Percentiles rank a stretch among this genome's conserved stretches.
phyloP scores from a whole-genome alignment of 805 yeast genomes.

The Candida hungchunana region DNA sequence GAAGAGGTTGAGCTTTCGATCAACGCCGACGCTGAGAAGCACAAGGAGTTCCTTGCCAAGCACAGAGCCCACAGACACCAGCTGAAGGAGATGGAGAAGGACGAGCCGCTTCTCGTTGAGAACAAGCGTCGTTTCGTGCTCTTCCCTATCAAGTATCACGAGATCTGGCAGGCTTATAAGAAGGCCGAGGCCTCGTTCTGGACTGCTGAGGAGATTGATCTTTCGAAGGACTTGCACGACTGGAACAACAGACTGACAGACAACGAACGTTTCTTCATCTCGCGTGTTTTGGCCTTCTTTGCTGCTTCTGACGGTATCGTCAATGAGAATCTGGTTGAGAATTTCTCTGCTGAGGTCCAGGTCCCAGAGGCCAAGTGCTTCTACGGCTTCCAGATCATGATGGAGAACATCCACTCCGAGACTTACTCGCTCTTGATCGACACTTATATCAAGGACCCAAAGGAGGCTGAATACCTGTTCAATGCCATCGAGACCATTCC shows the following conservation, averaged over 20 bases:
- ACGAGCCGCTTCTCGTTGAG: conserved; percentile 84
- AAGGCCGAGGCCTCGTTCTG: conserved; percentile 99
- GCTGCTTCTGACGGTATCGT: conserved; percentile 99
- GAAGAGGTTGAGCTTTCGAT: conserved; percentile 17
- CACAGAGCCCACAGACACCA: conserved; percentile 71
- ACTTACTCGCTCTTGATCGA: conserved; percentile 94
- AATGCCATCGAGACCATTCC: conserved; percentile 97
- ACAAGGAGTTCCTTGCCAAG: conserved; percentile 50
- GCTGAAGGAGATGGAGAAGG: conserved; percentile 71
- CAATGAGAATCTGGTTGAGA: conserved; percentile 95
- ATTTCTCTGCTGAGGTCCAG: conserved; percentile 96
- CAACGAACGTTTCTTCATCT: conserved; percentile 88
- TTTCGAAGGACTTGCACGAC: conserved; percentile 85
- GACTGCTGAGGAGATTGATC: conserved; percentile 98
- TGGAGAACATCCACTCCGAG: conserved; percentile 98
- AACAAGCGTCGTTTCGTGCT: conserved; percentile 86
- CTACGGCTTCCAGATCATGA: conserved; percentile 99
- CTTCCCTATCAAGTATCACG: conserved; percentile 95
- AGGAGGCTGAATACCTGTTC: conserved; percentile 84
- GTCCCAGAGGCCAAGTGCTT: conserved; percentile 97
- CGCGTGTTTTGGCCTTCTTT: conserved; percentile 92
- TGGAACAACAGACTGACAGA: conserved; percentile 89
- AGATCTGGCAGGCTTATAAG: conserved; percentile 98
- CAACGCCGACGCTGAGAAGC: conserved; percentile 32
- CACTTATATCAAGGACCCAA: conserved; percentile 93